Percentiles rank a stretch among this genome's conserved stretches.
phyloP scores from a whole-genome alignment of 371 early-diverging fungal species.

The Apophysomyces ossiformis region DNA sequence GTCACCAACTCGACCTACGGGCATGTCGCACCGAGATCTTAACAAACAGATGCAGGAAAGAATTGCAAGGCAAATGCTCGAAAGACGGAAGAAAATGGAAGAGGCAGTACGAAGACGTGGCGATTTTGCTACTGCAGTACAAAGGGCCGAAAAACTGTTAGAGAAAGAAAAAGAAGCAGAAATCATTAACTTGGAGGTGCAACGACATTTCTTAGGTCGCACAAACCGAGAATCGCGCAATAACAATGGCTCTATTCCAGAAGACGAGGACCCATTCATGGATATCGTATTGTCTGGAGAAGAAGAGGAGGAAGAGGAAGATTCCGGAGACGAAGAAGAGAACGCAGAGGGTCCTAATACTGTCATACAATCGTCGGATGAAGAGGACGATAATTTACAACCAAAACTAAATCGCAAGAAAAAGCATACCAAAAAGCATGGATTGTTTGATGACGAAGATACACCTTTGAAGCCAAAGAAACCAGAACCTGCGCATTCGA shows the following conservation, averaged over 20 bases:
- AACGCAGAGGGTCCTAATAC: neutral
- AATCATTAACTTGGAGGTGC: conserved; percentile 28
- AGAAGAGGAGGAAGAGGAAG: conserved; percentile 19
- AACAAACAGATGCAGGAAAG: conserved; percentile 31
- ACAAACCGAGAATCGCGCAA: conserved; percentile 5
- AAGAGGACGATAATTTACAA: conserved; percentile 16
- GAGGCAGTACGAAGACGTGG: conserved; percentile 39
- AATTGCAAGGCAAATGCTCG: conserved; percentile 36
- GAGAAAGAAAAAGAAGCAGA: conserved; percentile 42
- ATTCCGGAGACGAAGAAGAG: conserved; percentile 12
- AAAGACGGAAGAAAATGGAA: conserved; percentile 39
- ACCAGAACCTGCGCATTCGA: conserved; percentile 30
- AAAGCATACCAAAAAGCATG: neutral
- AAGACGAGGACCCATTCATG: conserved; percentile 11
- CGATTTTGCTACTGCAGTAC: conserved; percentile 37
- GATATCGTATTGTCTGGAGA: conserved; percentile 15
- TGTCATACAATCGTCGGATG: conserved; percentile 16
- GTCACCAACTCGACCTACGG: conserved; percentile 6
- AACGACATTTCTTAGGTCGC: conserved; percentile 19
- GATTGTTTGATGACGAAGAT: conserved; percentile 13
- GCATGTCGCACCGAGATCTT: conserved; percentile 27
- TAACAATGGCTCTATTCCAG: neutral
- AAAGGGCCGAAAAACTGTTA: conserved; percentile 35
- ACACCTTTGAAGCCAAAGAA: conserved; percentile 9
- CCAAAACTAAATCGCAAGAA: neutral